A percentile compares a stretch with the other conserved stretches of the same genome.
Conservation (phyloP, 495 filamentous ascomycete genomes). For the Thermochaetoides thermophila region DNA sequence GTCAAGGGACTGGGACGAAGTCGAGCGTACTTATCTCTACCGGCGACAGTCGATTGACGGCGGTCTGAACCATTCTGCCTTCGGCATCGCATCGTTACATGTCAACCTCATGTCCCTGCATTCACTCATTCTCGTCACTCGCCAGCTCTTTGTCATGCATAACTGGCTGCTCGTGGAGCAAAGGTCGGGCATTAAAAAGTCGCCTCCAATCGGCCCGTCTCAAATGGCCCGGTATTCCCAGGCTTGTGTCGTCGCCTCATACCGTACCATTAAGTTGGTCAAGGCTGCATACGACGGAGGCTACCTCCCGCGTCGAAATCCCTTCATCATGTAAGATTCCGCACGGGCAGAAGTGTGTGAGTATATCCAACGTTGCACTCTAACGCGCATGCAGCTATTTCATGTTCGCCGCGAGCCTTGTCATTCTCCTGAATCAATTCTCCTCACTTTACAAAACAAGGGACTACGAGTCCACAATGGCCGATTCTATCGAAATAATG, state of each 20-base stretch:
- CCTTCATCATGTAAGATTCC: constrained; percentile 49
- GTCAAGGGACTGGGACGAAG: constrained; percentile 34
- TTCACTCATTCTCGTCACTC: constrained; percentile 56
- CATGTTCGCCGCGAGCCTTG: constrained; percentile 55
- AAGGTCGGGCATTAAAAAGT: constrained; percentile 17
- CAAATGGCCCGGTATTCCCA: constrained; percentile 51
- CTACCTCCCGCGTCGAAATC: constrained; percentile 52
- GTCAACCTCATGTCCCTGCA: constrained; percentile 57
- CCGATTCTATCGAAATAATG: constrained; percentile 45
- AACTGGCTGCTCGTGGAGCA: constrained; percentile 21
- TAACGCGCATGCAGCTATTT: constrained; percentile 37
- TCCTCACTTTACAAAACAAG: constrained; percentile 45
- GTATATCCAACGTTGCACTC: too few relatives aligned
- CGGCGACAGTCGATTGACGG: constrained; percentile 33
- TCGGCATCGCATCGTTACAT: constrained; percentile 51
- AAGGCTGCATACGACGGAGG: constrained; percentile 40
- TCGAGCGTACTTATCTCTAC: constrained; percentile 30
- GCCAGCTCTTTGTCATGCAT: constrained; percentile 51
- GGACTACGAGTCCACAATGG: constrained; percentile 38
- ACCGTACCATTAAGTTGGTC: constrained; percentile 48
- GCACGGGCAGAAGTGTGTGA: too few relatives aligned
- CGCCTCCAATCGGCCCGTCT: constrained; percentile 15
- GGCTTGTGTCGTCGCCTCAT: constrained; percentile 53
- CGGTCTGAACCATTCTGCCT: constrained; percentile 28
- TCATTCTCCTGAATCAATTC: constrained; percentile 57